phyloP scores from a whole-genome alignment of 2,329 filamentous ascomycete species.

The Sclerotinia minor region DNA sequence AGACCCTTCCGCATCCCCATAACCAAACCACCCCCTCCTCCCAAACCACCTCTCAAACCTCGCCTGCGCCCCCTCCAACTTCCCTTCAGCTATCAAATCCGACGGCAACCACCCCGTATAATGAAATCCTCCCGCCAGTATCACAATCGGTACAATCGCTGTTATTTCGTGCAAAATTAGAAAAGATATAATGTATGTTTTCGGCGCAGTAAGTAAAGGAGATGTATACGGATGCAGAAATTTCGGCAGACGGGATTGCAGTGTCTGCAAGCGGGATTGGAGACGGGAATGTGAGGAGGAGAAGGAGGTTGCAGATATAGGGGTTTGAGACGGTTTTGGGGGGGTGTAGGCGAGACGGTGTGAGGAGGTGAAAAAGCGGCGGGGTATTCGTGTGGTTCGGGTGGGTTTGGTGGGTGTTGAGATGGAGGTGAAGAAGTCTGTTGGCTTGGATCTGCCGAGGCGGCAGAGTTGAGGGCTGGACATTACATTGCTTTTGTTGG shows the following conservation, averaged over 20 bases:
- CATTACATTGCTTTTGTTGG: slow-evolving; percentile 1
- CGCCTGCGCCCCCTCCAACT: slow-evolving; percentile 51
- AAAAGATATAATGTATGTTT: slow-evolving; percentile 83
- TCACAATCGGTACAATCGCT: slow-evolving; percentile 76
- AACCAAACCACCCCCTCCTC: slow-evolving; percentile 78
- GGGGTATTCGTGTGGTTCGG: not conserved
- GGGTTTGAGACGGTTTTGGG: not conserved
- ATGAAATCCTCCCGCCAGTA: slow-evolving; percentile 75
- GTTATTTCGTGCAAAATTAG: slow-evolving; percentile 90
- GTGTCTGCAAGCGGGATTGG: not conserved
- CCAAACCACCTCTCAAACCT: slow-evolving; percentile 76
- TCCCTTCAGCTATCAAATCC: slow-evolving; percentile 24
- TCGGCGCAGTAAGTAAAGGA: slow-evolving; percentile 71
- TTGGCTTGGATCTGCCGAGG: not conserved
- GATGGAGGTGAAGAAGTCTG: not conserved
- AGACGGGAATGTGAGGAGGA: not conserved
- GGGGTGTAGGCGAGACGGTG: not conserved
- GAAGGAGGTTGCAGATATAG: slow-evolving; percentile 1
- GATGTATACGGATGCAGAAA: slow-evolving; percentile 69
- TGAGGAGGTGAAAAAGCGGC: slow-evolving; percentile 5
- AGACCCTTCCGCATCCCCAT: slow-evolving; percentile 40
- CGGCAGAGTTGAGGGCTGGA: not conserved
- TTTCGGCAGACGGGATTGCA: slow-evolving; percentile 47
- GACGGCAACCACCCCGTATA: slow-evolving; percentile 71
- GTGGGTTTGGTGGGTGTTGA: not conserved